These are phyloP conservation scores for Baorangia bicolor DNA, from an alignment of 768 basidiomycete genomes.

Conservation along the genomic window DNA sequence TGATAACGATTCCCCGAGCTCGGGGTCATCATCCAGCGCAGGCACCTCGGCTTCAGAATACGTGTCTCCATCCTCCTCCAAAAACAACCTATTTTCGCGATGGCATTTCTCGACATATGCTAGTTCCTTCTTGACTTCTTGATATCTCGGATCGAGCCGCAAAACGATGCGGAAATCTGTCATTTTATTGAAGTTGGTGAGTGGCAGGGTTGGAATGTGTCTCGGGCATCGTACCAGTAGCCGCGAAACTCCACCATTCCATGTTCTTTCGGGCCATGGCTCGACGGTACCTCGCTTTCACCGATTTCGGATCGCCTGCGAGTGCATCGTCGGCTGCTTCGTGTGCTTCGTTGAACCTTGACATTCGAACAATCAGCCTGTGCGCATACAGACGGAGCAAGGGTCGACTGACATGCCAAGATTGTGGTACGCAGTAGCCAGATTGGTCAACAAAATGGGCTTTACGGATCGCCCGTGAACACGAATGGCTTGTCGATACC, in stretches of 20 bases:
- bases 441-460: constrained; percentile 40
- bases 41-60: constrained; percentile 16
- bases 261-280: constrained; percentile 32
- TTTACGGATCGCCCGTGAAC: constrained; percentile 34
- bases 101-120: constrained; percentile 2
- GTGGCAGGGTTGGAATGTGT: neutral
- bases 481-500: constrained; percentile 39
- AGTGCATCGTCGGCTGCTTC: constrained; percentile 28
- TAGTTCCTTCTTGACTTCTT: constrained; percentile 6
- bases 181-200: neutral
- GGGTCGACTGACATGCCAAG: constrained; percentile 32
- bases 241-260: constrained; percentile 11
- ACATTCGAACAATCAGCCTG: neutral
- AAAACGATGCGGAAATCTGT: constrained; percentile 30
- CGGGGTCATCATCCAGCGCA: constrained; percentile 23
- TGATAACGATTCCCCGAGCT: constrained; percentile 40
- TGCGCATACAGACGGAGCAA: no score
- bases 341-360: constrained; percentile 27
- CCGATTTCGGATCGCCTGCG: constrained; percentile 25
- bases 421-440: constrained; percentile 43
- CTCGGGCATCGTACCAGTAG: constrained; percentile 13
- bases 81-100: neutral
- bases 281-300: constrained; percentile 36
- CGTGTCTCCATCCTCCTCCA: neutral
- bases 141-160: constrained; percentile 21